A percentile compares a stretch with the other conserved stretches of the same genome.
phyloP scores from a whole-genome alignment of 129 eudicot genomes.

The Helianthus tuberosus region DNA sequence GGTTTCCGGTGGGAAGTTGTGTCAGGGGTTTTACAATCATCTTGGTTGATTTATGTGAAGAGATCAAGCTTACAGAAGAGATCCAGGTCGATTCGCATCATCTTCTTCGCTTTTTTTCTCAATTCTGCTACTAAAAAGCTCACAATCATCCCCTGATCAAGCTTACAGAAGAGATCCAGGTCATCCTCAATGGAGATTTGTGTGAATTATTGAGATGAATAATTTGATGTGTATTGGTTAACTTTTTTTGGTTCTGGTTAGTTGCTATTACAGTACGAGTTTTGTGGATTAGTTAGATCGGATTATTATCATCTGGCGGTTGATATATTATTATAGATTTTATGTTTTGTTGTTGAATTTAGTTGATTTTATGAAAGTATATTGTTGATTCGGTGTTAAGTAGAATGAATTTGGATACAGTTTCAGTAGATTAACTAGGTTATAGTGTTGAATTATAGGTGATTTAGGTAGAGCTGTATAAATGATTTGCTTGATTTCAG shows the following conservation, averaged over 20 bases:
- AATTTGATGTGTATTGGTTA: not conserved
- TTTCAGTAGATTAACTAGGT: constrained; percentile 9
- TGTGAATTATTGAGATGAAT: constrained; percentile 22
- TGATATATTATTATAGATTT: constrained; percentile 4
- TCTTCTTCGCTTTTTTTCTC: constrained; percentile 7
- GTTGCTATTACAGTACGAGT: not conserved
- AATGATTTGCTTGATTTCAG: constrained; percentile 1
- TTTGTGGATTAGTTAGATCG: constrained; percentile 1
- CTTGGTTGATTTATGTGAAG: too few relatives aligned
- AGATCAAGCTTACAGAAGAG: too few relatives aligned
- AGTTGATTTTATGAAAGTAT: not conserved
- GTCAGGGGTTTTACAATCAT: too few relatives aligned
- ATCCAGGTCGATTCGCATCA: constrained; percentile 17
- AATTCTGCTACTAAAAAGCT: constrained; percentile 20
- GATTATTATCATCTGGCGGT: not conserved
- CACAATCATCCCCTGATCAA: constrained; percentile 52
- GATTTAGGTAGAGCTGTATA: not conserved
- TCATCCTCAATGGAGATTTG: constrained; percentile 67
- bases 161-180: constrained; percentile 96
- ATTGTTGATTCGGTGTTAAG: not conserved
- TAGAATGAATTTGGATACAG: constrained; percentile 12
- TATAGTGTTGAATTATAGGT: not conserved
- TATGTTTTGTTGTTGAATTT: constrained; percentile 6
- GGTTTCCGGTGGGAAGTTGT: too few relatives aligned
- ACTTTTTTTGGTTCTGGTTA: not conserved